phyloP scores from a whole-genome alignment of 129 eudicot species.

The Tagetes patula region DNA sequence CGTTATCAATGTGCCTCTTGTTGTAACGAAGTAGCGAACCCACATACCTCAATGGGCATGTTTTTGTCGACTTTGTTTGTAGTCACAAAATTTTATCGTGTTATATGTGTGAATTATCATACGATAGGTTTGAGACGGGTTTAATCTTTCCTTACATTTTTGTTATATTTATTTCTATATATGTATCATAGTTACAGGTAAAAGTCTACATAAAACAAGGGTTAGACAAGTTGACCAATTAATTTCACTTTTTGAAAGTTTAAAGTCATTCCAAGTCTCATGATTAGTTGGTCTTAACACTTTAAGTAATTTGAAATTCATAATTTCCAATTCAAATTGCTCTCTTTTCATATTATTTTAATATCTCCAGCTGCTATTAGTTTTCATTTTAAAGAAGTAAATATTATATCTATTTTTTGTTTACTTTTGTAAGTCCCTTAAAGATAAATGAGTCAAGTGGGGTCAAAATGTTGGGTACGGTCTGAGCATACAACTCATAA shows the following conservation, averaged over 20 bases:
- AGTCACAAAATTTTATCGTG: too few species aligned
- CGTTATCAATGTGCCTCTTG: too few species aligned
- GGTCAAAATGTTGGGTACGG: constrained; percentile 17
- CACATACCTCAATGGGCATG: too few species aligned
- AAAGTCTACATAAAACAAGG: background rate
- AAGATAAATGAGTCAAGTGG: background rate
- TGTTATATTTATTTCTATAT: too few species aligned
- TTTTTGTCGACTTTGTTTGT: too few species aligned
- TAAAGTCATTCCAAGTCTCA: constrained; percentile 16
- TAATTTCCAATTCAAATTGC: background rate
- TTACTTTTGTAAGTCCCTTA: background rate
- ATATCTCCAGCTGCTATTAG: constrained; percentile 15
- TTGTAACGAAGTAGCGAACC: too few species aligned
- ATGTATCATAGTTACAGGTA: too few species aligned
- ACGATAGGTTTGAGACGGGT: too few species aligned
- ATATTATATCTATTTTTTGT: background rate
- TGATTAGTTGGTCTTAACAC: constrained; percentile 21
- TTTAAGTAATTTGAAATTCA: constrained; percentile 19
- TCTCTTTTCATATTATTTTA: background rate
- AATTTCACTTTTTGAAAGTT: constrained; percentile 1
- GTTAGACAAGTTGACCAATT: constrained; percentile 4
- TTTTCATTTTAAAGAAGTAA: constrained; percentile 5
- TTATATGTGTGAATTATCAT: too few species aligned
- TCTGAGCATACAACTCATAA: constrained; percentile 27
- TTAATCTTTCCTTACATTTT: too few species aligned